Percentiles rank a stretch among this genome's conserved stretches.
Evolutionary conservation across 805 yeast species (phyloP).

Genomic region (Debaryomyces hansenii): DNA sequence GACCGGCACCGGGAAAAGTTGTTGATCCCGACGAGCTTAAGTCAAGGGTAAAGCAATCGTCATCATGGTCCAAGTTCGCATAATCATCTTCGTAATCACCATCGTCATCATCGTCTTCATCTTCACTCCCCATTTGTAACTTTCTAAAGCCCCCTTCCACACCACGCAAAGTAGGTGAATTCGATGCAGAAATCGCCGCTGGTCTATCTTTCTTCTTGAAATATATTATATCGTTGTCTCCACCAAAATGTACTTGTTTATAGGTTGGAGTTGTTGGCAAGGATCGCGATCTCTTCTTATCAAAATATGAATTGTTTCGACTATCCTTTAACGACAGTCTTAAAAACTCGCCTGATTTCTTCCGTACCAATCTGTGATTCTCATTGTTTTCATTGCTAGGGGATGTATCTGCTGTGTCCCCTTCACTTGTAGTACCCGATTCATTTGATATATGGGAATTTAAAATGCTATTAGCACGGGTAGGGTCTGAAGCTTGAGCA

Average conservation of each 20-base stretch:
- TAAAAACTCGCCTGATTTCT: conserved; percentile 85
- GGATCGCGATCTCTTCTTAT: conserved; percentile 30
- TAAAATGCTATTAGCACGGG: conserved; percentile 24
- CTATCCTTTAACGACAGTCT: conserved; percentile 68
- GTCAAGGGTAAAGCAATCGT: conserved; percentile 4
- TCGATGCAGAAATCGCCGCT: conserved; percentile 65
- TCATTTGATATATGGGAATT: conserved; percentile 16
- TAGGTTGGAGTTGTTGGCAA: conserved; percentile 55
- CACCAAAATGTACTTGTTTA: conserved; percentile 79
- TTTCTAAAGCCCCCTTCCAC: conserved; percentile 3
- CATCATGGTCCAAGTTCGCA: conserved; percentile 1
- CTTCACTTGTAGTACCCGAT: too few species aligned
- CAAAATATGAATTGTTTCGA: conserved; percentile 27
- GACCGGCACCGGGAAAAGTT: conserved; percentile 4
- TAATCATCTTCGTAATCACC: conserved; percentile 6
- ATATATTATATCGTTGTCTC: conserved; percentile 64
- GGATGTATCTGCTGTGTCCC: not conserved
- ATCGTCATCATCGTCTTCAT: conserved; percentile 16
- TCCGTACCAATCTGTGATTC: conserved; percentile 55
- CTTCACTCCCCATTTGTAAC: conserved; percentile 12
- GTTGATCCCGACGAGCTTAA: conserved; percentile 14
- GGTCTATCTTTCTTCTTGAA: conserved; percentile 77
- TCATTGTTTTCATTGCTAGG: conserved; percentile 1
- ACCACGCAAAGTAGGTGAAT: conserved; percentile 48
- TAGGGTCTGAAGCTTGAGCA: conserved; percentile 30